These are phyloP conservation scores for Pedinophyceae sp. DNA, from an alignment of 139 green algal genomes.

Conservation along the genomic window DNA sequence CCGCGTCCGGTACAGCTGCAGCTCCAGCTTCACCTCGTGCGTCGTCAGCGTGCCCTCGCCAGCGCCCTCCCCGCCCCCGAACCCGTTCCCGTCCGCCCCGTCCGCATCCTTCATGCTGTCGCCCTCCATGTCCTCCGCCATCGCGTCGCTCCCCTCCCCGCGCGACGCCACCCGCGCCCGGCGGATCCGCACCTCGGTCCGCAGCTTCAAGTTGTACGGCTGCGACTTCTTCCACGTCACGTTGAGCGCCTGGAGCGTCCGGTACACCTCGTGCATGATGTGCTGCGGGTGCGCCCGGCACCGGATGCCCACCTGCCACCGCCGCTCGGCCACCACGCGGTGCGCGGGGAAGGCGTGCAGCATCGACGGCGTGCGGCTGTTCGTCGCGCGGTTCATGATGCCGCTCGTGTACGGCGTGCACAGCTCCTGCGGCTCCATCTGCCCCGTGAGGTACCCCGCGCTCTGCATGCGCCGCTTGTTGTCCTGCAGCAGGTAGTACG, in stretches of 20 bases:
- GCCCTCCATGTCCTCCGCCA: background rate
- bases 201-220: slow-evolving; percentile 87
- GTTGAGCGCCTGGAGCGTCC: slow-evolving; percentile 26
- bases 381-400: slow-evolving; percentile 28
- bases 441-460: slow-evolving; percentile 15
- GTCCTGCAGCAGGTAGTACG: slow-evolving; percentile 87
- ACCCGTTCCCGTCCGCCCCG: background rate
- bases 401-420: slow-evolving; percentile 20
- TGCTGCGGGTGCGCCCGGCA: slow-evolving; percentile 50
- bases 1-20: slow-evolving; percentile 85
- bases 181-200: slow-evolving; percentile 10
- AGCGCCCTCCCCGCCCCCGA: background rate
- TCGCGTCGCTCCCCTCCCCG: background rate
- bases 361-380: slow-evolving; percentile 8
- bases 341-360: slow-evolving; percentile 16
- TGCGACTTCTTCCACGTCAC: slow-evolving; percentile 84
- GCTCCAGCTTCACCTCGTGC: slow-evolving; percentile 68
- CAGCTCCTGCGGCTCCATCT: background rate
- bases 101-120: background rate
- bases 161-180: too few relatives aligned
- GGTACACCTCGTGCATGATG: slow-evolving; percentile 70
- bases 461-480: slow-evolving; percentile 41
- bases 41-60: background rate
- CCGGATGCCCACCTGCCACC: slow-evolving; percentile 65
- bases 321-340: slow-evolving; percentile 70